These are phyloP conservation scores for Colletotrichum tropicicola DNA, from an alignment of 2,329 filamentous ascomycete genomes.

Conservation along the genomic window DNA sequence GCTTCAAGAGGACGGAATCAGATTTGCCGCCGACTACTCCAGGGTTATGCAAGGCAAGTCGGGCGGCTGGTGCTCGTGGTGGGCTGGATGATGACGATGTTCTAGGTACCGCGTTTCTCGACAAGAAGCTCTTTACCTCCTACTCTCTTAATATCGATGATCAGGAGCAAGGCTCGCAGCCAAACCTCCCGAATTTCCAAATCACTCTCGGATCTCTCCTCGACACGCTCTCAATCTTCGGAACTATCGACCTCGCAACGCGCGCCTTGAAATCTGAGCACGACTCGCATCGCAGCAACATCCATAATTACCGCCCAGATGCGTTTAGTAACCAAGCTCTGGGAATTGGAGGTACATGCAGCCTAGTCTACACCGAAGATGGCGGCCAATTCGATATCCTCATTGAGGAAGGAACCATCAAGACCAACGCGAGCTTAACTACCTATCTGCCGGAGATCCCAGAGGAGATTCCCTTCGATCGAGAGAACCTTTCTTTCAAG, in stretches of 20 bases:
- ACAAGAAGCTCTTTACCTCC: conserved; percentile 87
- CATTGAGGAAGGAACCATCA: conserved; percentile 86
- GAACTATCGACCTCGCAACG: conserved; percentile 75
- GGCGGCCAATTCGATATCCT: conserved; percentile 86
- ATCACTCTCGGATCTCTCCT: conserved; percentile 88
- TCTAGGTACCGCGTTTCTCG: conserved; percentile 72
- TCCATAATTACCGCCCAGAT: conserved; percentile 70
- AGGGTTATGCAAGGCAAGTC: conserved; percentile 87
- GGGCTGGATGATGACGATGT: background rate
- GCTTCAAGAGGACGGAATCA: conserved; percentile 84
- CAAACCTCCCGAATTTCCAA: conserved; percentile 76
- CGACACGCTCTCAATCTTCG: conserved; percentile 95
- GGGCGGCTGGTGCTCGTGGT: conserved; percentile 59
- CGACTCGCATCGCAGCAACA: conserved; percentile 68
- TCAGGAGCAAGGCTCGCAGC: conserved; percentile 47
- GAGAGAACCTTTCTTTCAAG: conserved; percentile 83
- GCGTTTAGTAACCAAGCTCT: conserved; percentile 87
- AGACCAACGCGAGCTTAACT: conserved; percentile 87
- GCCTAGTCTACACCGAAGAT: conserved; percentile 77
- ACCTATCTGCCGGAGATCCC: conserved; percentile 83
- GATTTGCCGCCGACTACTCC: conserved; percentile 88
- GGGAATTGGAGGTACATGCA: conserved; percentile 86
- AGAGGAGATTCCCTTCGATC: conserved; percentile 88
- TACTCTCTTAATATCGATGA: conserved; percentile 73
- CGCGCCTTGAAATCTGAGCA: conserved; percentile 66